phyloP scores from a whole-genome alignment of 495 filamentous ascomycete species.

The Elaphomyces granulatus region DNA sequence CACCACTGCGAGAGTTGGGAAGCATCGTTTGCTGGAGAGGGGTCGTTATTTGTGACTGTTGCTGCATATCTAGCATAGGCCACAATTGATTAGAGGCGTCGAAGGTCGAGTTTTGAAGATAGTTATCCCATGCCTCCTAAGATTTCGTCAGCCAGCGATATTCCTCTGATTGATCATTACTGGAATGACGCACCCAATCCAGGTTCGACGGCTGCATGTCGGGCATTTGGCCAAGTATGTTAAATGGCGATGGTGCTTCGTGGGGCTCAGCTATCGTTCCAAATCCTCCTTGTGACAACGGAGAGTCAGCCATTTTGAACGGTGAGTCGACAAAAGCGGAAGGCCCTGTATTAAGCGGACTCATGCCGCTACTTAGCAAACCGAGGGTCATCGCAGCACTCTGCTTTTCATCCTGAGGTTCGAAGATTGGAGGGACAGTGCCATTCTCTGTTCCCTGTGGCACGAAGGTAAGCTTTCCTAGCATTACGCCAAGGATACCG shows the following conservation, averaged over 20 bases:
- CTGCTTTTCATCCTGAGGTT: conserved; percentile 34
- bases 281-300: conserved; percentile 21
- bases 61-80: conserved; percentile 27
- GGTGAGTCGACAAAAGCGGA: conserved; percentile 18
- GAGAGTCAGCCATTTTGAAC: conserved; percentile 21
- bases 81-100: conserved; percentile 34
- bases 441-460: conserved; percentile 15
- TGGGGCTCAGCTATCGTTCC: conserved; percentile 25
- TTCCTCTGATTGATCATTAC: too few relatives aligned
- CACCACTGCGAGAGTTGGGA: neutral
- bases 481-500: conserved; percentile 62
- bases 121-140: conserved; percentile 44
- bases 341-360: conserved; percentile 38
- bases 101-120: conserved; percentile 36
- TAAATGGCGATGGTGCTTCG: conserved; percentile 35
- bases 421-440: conserved; percentile 12
- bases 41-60: conserved; percentile 6
- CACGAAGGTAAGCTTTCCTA: conserved; percentile 50
- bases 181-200: conserved; percentile 70
- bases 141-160: conserved; percentile 2
- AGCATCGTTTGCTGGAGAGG: neutral
- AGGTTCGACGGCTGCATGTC: conserved; percentile 48
- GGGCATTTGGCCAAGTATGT: conserved; percentile 42
- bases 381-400: conserved; percentile 71
- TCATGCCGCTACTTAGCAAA: conserved; percentile 59